Base-by-base conservation (phyloP, 768 basidiomycete genomes). In the Hortiboletus campestris region DNA sequence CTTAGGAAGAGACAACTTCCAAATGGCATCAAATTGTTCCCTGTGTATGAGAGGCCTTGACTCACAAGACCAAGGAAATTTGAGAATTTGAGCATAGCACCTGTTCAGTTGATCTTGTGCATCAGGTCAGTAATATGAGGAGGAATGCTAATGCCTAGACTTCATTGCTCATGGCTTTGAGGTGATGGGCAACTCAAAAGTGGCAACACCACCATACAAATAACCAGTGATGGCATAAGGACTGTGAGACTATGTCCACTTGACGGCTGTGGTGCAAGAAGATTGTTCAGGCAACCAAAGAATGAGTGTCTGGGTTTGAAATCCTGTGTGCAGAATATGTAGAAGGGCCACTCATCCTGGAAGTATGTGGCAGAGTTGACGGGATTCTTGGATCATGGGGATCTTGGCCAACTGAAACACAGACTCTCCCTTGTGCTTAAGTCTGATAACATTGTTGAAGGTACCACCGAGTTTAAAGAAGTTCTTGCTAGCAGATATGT, bases 191-290 rank as follows among this genome's bases (percentile, higher is more conserved):
- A 10, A 78, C 62, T 78, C 75, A 46, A 75, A 78, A 1, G 76
- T 75, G 3, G 78, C 70, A 14, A 74, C 75, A 52, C 77, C 76
- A 40, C 77, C 77, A 32, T 74, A 78, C 22, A 75, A 77, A 67
- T 78, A 78, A n/a, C 77, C 77, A 3, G 70, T 76, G 20, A 78
- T 56, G 44, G 70, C 72, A 38, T 76, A 77, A 2, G 77, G 76
- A 2, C 77, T 77, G 0, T 54, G 63, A 9, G 75, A 69, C 36
- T 74, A 70, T 1, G 62, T 62, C 9, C 63, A 60, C 61, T 72
- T 68, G 17, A 78, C 69, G 2, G 68, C 74, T 6, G 62, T 58
- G 9, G 70, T 65, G 52, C 78, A 78, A 14, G 55, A 59, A 1
- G 69, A 65, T 78, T 76, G 0, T 70, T 62, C 60, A 77, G 71